Evolutionary conservation across 1,284 basidiomycete species (phyloP).

Genomic region (Afroboletus lepidellus): DNA sequence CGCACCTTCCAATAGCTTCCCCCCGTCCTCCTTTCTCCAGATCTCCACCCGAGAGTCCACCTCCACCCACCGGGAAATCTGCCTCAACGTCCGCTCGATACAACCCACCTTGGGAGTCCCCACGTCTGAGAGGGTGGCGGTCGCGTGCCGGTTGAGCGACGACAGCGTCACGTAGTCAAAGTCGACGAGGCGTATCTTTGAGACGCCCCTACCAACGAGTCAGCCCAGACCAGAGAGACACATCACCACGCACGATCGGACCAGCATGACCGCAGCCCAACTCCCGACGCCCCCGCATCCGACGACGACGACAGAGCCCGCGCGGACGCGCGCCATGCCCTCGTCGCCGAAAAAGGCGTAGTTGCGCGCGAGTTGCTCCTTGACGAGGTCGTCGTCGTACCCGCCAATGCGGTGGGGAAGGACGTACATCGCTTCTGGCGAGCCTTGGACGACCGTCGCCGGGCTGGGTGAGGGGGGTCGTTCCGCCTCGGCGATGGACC

Average conservation of each 20-base stretch:
- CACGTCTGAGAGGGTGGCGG: conserved; percentile 88
- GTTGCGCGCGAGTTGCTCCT: conserved; percentile 89
- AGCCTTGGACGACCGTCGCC: no score
- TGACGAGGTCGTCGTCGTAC: conserved; percentile 76
- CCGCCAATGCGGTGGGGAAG: conserved; percentile 14
- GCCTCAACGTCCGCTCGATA: conserved; percentile 70
- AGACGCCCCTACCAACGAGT: conserved; percentile 32
- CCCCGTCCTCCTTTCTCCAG: conserved; percentile 79
- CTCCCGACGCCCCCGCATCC: conserved; percentile 97
- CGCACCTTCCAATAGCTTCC: conserved; percentile 69
- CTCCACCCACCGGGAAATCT: conserved; percentile 70
- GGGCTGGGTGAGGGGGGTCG: conserved; percentile 11
- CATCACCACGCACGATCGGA: conserved; percentile 66
- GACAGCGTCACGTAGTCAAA: conserved; percentile 94
- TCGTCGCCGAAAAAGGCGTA: conserved; percentile 95
- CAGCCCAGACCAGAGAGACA: not conserved
- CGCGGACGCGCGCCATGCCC: conserved; percentile 78
- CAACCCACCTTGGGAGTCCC: conserved; percentile 92
- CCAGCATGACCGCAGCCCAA: conserved; percentile 94
- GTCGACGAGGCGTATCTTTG: conserved; percentile 74
- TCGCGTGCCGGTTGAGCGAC: conserved; percentile 92
- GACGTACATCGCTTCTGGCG: conserved; percentile 17
- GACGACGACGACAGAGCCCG: conserved; percentile 81
- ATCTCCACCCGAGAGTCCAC: conserved; percentile 83
- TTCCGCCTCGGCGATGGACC: conserved; percentile 46